Evolutionary conservation across 2,329 filamentous ascomycete species (phyloP), one percentile per base, ranked within the genome.

Genomic region (Pseudopyrenochaeta lycopersici): DNA sequence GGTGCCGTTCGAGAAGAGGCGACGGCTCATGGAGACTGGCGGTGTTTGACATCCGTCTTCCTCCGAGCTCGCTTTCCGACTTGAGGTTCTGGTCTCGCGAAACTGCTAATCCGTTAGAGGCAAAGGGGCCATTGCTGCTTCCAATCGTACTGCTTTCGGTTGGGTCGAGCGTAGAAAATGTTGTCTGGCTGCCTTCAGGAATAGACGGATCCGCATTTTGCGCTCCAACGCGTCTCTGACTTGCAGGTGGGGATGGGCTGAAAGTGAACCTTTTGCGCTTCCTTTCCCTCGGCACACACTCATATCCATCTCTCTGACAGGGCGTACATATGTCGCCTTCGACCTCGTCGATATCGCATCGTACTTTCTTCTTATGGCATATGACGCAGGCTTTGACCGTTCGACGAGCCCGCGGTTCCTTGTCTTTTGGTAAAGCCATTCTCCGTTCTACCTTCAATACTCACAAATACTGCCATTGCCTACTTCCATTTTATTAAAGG

Each of bases 321-420:
- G 76, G 75, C 17, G 75, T 75, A 46, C 76, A 77, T n/a, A 68
- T 58, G n/a, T 71, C 71, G 27, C 74, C 71, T 39, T 71, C 66
- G 1, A 70, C 62, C 21, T 67, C 55, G 36, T 73, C 62, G 48
- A 70, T 60, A 39, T 63, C 60, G 50, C 58, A 68, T 33, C 64
- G 60, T 32, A 78, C 72, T 66, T 79, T 79, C 58, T 74, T 76
- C 62, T 78, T 79, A 58, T 78, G 76, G 51, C 77, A 78, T 49
- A 77, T 77, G 43, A 78, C 75, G 60, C 76, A 78, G 27, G 75
- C 74, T 46, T 73, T 70, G 44, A 70, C 61, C 9, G 71, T 71
- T 39, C 69, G 60, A 36, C 67, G 66, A 41, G 58, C 49, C 41
- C 65, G 63, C 36, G 55, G 60, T 20, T 60, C 54, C 40, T 62